Percentiles rank a stretch among this genome's conserved stretches.
These are phyloP conservation scores for Colletotrichum sp. DNA, from an alignment of 2,329 filamentous ascomycete species.

Conservation along the genomic window DNA sequence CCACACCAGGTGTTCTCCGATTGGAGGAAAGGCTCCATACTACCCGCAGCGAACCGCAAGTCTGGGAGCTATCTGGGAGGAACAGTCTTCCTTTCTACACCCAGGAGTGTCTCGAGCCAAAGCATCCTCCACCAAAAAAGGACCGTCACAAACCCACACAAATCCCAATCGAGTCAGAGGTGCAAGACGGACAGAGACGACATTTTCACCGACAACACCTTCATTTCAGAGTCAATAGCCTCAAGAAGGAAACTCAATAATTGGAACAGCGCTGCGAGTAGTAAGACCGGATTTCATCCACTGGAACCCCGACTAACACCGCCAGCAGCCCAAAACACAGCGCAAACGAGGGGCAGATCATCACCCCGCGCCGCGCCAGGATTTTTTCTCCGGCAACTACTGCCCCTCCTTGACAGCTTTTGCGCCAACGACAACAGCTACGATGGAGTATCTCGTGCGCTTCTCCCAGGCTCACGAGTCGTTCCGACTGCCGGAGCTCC, in stretches of 20 bases:
- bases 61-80: background rate
- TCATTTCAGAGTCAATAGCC: background rate
- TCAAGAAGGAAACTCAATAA: background rate
- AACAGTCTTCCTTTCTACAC: background rate
- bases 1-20: background rate
- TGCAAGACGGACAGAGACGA: background rate
- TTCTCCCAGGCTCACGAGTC: conserved; percentile 89
- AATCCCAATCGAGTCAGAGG: conserved; percentile 6
- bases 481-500: conserved; percentile 85
- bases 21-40: background rate
- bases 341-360: conserved; percentile 13
- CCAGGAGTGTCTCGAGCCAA: background rate
- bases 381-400: background rate
- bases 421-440: background rate
- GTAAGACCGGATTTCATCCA: rapidly evolving
- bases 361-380: conserved; percentile 8
- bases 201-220: background rate
- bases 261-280: background rate
- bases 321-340: background rate
- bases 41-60: background rate
- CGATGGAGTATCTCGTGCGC: conserved; percentile 83
- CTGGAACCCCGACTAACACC: rapidly evolving
- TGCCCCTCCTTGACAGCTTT: background rate
- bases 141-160: background rate
- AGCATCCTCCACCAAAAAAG: background rate